phyloP scores from a whole-genome alignment of 345 rosid genomes.

The Diplotaxis tenuifolia region DNA sequence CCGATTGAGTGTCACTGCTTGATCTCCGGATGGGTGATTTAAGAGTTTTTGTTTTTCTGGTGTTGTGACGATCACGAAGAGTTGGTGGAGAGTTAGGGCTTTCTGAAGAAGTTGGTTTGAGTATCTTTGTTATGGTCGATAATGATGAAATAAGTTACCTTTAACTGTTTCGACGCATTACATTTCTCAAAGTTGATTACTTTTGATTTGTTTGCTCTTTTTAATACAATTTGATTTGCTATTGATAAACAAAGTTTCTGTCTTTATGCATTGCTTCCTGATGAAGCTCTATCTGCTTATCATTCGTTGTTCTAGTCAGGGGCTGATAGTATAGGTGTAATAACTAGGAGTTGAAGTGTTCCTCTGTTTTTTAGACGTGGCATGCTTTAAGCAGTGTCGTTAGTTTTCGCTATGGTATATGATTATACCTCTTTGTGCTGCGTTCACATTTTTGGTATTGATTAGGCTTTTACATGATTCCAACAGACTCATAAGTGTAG shows the following conservation, averaged over 20 bases:
- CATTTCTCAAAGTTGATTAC: conserved; percentile 15
- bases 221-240: not conserved
- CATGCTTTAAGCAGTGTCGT: not conserved
- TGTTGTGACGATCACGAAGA: conserved; percentile 33
- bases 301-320: conserved; percentile 8
- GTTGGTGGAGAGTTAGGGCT: conserved; percentile 29
- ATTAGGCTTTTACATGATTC: not conserved
- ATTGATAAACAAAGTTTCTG: no score
- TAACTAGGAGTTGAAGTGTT: not conserved
- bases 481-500: not conserved
- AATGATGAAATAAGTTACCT: conserved; percentile 30
- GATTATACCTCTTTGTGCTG: not conserved
- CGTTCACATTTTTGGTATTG: not conserved
- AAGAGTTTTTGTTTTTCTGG: not conserved
- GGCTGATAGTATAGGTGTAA: not conserved
- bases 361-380: not conserved
- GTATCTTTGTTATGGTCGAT: conserved; percentile 27
- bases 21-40: not conserved
- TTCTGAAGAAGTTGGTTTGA: conserved; percentile 5
- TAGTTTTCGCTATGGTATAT: not conserved
- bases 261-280: not conserved
- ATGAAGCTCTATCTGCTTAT: not conserved
- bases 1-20: conserved; percentile 23
- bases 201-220: conserved; percentile 18
- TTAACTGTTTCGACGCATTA: conserved; percentile 15